These are phyloP conservation scores for Prunus kanzakura DNA, from an alignment of 306 rosid genomes.

Conservation along the genomic window DNA sequence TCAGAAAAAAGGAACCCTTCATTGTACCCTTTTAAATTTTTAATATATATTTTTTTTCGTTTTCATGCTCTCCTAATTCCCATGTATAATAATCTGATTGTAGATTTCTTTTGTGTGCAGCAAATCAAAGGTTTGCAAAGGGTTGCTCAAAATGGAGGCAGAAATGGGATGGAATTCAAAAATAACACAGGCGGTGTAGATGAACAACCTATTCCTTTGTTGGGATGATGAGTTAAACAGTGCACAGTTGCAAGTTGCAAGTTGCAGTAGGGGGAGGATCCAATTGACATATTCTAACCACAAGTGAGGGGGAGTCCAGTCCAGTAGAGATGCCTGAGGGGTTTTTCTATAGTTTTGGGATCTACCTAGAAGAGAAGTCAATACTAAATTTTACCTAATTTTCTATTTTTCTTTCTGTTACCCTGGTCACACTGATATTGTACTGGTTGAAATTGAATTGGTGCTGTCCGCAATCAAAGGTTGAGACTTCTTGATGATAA, in stretches of 20 bases:
- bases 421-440: background rate
- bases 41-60: background rate
- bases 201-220: background rate
- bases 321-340: background rate
- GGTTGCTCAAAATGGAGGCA: background rate
- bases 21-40: background rate
- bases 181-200: background rate
- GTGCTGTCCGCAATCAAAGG: background rate
- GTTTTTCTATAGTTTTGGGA: background rate
- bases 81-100: background rate
- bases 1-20: background rate
- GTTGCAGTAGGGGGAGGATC: background rate
- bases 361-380: background rate
- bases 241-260: background rate
- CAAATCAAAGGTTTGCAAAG: slow-evolving; percentile 4
- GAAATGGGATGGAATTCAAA: background rate
- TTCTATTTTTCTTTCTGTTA: background rate
- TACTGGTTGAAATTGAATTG: background rate
- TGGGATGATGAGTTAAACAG: background rate
- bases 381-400: background rate
- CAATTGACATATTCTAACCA: slow-evolving; percentile 8
- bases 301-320: background rate
- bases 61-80: background rate
- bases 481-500: background rate
- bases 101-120: slow-evolving; percentile 1